Conservation (phyloP, 352 stramenopile genomes). For the Aphanomyces invadans region DNA sequence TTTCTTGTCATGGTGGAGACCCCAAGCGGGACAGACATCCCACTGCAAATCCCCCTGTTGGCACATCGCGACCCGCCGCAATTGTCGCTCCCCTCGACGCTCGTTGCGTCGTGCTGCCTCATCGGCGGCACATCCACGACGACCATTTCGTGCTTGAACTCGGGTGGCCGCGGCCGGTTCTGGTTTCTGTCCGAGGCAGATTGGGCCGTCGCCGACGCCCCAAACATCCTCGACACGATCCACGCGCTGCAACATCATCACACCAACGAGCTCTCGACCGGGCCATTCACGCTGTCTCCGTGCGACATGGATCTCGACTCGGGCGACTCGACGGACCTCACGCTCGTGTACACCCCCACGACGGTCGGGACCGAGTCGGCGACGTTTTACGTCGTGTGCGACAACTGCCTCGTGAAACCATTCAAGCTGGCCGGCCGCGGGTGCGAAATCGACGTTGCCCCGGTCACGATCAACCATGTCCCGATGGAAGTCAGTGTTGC, state of each 20-base stretch:
- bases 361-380: conserved; percentile 49
- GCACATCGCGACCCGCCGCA: conserved; percentile 48
- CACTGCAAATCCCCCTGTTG: conserved; percentile 33
- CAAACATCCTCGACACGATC: conserved; percentile 19
- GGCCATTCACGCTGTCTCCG: conserved; percentile 48
- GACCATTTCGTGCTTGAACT: conserved; percentile 45
- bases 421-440: conserved; percentile 61
- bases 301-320: conserved; percentile 46
- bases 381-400: conserved; percentile 71
- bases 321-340: conserved; percentile 35
- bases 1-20: conserved; percentile 52
- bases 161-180: conserved; percentile 51
- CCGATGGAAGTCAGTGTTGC: conserved; percentile 38
- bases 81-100: conserved; percentile 52
- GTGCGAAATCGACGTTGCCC: conserved; percentile 54
- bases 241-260: not conserved
- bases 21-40: conserved; percentile 19
- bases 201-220: conserved; percentile 38
- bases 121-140: conserved; percentile 48
- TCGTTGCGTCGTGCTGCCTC: conserved; percentile 51
- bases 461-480: conserved; percentile 39
- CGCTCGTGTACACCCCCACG: conserved; percentile 48
- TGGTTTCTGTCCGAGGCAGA: conserved; percentile 57
- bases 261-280: conserved; percentile 25
- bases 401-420: conserved; percentile 71